Base-by-base conservation (phyloP, 208 protist species). In the Vickermania ingenoplastis region DNA sequence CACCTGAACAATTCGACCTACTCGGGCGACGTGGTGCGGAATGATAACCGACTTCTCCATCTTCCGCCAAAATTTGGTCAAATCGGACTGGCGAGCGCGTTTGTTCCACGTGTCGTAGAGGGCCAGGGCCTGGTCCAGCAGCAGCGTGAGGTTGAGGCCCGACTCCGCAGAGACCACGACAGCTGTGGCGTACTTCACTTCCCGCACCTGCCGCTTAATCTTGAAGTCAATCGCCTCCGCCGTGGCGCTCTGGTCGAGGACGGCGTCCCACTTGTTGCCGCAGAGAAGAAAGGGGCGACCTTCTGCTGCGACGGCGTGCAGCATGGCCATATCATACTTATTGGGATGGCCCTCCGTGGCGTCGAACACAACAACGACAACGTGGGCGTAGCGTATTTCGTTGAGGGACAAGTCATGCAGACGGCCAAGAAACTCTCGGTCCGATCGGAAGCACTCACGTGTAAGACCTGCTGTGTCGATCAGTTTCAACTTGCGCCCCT, bases 261-360 rank as follows among this genome's bases (percentile, higher is more conserved):
- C 89, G 0, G 85, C 76, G 68, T 97, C 92, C 89, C 92, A 97
- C 65, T 97, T 97, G 61, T 97, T 97, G 1, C 84, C 89, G 59
- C 82, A 92, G 7, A 97, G 72, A 11, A 95, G 45, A 62, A 97
- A 92, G 11, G 87, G 79, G 24, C 89, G 65, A 3, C 92, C 92
- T 66, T 97, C 89, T 24, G 80, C 59, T 1, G 87, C 88, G 17
- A 92, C 64, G 53, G 77, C 82, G 75, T 94, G 86, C 14, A 92
- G 71, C 3, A 97, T 69, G 7, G 87, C 78, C 82, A 97, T 94
- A 65, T 97, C 89, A 63, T 90, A 92, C 73, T 94, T 96, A 63
- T 92, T 93, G 21, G 89, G 89, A 65, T 92, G 86, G 1, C 89
- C 89, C 58, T 96, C 84, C 3, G 89, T 94, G 13, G 92, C 89